phyloP scores from a whole-genome alignment of 163 green algal species.

The Chlamydomonas reinhardtii region DNA sequence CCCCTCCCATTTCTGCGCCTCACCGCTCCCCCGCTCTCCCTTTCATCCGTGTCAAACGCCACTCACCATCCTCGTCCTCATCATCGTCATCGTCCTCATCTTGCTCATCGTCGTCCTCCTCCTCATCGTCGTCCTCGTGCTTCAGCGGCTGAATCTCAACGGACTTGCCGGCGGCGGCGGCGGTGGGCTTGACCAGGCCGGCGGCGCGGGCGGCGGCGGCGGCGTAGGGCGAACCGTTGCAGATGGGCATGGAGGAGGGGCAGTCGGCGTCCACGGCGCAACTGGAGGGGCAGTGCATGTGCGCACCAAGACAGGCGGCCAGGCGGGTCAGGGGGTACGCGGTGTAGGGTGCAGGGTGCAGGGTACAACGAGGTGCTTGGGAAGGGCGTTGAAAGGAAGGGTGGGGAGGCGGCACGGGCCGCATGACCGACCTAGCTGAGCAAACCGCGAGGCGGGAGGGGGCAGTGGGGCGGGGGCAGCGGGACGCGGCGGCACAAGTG shows the following conservation, averaged over 20 bases:
- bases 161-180: not conserved
- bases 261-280: slow-evolving; percentile 30
- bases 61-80: slow-evolving; percentile 23
- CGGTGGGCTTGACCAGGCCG: not conserved
- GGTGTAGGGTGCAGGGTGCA: not conserved
- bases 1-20: no score
- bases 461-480: no score
- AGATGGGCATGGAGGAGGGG: slow-evolving; percentile 24
- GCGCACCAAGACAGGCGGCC: not conserved
- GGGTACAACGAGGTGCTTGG: no score
- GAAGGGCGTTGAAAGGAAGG: no score
- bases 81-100: slow-evolving; percentile 11
- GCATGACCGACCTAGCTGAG: no score
- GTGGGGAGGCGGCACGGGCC: no score
- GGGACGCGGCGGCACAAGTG: no score
- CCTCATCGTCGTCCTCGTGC: not conserved
- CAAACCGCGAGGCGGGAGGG: no score
- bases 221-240: slow-evolving; percentile 36
- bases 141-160: not conserved
- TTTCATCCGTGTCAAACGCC: no score
- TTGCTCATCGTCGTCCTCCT: not conserved
- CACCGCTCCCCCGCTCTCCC: no score
- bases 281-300: not conserved
- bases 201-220: not conserved
- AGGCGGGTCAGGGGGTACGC: no score